These are phyloP conservation scores for Musa troglodytarum DNA, from an alignment of 176 grass and related monocot genomes.

Conservation along the genomic window DNA sequence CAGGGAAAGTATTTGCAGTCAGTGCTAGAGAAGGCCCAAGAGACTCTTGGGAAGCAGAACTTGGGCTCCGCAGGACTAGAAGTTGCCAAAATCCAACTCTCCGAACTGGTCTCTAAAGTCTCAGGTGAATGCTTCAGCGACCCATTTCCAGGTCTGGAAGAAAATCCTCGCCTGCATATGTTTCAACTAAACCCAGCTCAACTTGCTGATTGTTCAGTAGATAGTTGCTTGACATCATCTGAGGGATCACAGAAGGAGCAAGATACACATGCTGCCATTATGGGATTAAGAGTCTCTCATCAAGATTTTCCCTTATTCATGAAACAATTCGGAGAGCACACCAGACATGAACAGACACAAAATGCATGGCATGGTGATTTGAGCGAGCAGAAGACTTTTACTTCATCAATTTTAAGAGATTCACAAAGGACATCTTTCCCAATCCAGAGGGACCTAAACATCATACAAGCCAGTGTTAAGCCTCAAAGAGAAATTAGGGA, in stretches of 20 bases:
- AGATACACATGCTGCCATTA: not conserved
- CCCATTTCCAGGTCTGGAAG: slow-evolving; percentile 19
- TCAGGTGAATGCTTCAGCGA: slow-evolving; percentile 34
- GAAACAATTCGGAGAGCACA: not conserved
- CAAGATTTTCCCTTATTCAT: not conserved
- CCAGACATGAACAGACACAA: not conserved
- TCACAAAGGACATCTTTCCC: not conserved
- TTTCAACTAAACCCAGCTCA: slow-evolving; percentile 31
- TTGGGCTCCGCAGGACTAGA: slow-evolving; percentile 36
- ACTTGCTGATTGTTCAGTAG: slow-evolving; percentile 47
- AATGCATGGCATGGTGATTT: not conserved
- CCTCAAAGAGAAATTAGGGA: slow-evolving; percentile 34
- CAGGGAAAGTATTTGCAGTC: slow-evolving; percentile 91
- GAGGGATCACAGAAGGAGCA: slow-evolving; percentile 62
- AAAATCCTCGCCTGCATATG: slow-evolving; percentile 38
- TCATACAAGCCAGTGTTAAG: slow-evolving; percentile 41
- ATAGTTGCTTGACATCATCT: slow-evolving; percentile 58
- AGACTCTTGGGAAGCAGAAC: slow-evolving; percentile 55
- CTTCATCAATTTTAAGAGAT: not conserved
- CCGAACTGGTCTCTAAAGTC: slow-evolving; percentile 69
- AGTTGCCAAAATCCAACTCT: slow-evolving; percentile 67
- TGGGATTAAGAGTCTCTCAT: not conserved
- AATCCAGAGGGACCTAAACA: slow-evolving; percentile 24
- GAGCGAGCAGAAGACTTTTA: not conserved
- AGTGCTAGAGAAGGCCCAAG: slow-evolving; percentile 86